These are phyloP conservation scores for Lactarius sp. DNA, from an alignment of 768 basidiomycete species.

Conservation along the genomic window DNA sequence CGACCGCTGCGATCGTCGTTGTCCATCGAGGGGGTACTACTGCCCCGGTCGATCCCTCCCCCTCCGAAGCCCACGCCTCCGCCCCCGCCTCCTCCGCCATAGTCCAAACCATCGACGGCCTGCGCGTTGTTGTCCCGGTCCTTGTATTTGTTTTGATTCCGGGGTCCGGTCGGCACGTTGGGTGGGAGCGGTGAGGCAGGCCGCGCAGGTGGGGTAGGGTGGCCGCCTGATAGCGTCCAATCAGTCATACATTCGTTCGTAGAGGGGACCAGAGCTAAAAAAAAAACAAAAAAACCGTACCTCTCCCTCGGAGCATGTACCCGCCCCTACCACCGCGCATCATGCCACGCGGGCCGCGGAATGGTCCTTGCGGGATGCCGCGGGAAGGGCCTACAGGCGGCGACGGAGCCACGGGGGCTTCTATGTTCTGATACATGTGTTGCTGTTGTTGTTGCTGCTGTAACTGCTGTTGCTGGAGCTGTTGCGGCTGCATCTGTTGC, in stretches of 20 bases:
- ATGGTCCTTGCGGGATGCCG: constrained; percentile 35
- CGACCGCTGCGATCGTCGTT: constrained; percentile 22
- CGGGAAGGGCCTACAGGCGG: constrained; percentile 33
- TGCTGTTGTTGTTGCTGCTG: constrained; percentile 9
- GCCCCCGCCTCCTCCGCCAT: constrained; percentile 53
- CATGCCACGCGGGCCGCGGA: constrained; percentile 42
- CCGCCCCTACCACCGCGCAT: constrained; percentile 43
- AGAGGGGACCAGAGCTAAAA: not conserved
- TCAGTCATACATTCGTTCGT: not conserved
- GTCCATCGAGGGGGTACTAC: constrained; percentile 13
- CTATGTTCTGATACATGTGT: constrained; percentile 66
- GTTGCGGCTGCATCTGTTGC: constrained; percentile 18
- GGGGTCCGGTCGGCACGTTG: constrained; percentile 80
- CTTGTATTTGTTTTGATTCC: constrained; percentile 88
- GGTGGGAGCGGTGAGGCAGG: constrained; percentile 84
- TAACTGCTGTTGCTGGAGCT: constrained; percentile 55
- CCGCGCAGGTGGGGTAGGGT: constrained; percentile 54
- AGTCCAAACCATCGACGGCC: constrained; percentile 85
- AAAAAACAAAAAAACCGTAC: constrained; percentile 24
- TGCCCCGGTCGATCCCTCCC: constrained; percentile 27
- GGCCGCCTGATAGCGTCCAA: constrained; percentile 2
- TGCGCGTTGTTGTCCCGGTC: constrained; percentile 82
- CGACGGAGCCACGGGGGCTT: constrained; percentile 46
- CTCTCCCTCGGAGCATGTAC: constrained; percentile 39
- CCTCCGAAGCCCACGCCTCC: constrained; percentile 24